A percentile compares a stretch with the other conserved stretches of the same genome.
These are phyloP conservation scores for Lipomyces lipofer DNA, from an alignment of 805 yeast species.

Conservation along the genomic window DNA sequence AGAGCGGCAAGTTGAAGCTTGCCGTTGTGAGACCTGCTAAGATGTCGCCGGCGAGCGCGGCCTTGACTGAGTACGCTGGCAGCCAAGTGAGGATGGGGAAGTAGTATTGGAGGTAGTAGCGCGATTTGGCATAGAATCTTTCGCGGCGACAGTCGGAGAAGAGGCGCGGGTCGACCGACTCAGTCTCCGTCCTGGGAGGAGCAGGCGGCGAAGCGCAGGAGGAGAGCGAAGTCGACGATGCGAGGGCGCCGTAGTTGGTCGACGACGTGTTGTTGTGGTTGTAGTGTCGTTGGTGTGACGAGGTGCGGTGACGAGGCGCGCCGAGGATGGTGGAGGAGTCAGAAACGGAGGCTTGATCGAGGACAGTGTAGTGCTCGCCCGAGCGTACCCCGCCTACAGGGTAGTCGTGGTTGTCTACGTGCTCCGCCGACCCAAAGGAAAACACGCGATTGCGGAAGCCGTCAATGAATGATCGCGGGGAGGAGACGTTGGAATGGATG, in stretches of 20 bases:
- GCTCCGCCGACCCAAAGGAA: constrained; percentile 18
- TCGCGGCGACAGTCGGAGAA: constrained; percentile 28
- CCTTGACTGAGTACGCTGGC: constrained; percentile 42
- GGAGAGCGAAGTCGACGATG: constrained; percentile 20
- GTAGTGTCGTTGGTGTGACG: constrained; percentile 15
- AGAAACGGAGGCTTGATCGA: constrained; percentile 19
- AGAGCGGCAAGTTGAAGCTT: constrained; percentile 86
- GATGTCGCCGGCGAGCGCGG: constrained; percentile 57
- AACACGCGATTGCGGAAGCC: constrained; percentile 25
- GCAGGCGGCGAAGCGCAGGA: constrained; percentile 25
- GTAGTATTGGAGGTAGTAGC: constrained; percentile 48
- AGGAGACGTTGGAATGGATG: constrained; percentile 14
- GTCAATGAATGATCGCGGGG: constrained; percentile 7
- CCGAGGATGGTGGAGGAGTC: constrained; percentile 28
- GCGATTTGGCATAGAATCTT: constrained; percentile 25
- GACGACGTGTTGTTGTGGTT: constrained; percentile 4
- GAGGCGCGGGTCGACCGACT: constrained; percentile 21
- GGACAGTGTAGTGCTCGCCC: constrained; percentile 18
- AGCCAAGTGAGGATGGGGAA: constrained; percentile 60
- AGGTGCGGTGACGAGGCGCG: constrained; percentile 27
- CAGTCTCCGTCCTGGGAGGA: constrained; percentile 4
- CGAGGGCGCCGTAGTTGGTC: constrained; percentile 26
- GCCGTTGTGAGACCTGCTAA: constrained; percentile 86
- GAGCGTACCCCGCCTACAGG: neutral
- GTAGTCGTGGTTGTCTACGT: neutral